A percentile compares a stretch with the other conserved stretches of the same genome.
Evolutionary conservation across 768 basidiomycete species (phyloP).

Genomic region (Tylopilus sp.): DNA sequence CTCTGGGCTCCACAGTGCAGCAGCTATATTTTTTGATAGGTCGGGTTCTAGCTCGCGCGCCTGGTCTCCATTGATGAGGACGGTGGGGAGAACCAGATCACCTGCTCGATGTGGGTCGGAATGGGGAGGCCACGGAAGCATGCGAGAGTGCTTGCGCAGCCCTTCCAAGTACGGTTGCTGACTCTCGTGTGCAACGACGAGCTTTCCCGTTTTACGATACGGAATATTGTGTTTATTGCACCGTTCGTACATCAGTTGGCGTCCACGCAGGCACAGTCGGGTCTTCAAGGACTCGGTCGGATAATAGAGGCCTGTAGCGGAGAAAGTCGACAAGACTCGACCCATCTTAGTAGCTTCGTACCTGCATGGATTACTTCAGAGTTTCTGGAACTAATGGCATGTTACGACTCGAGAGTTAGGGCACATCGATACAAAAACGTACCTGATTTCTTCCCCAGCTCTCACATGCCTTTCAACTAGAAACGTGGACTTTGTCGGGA

Average conservation of each 20-base stretch:
- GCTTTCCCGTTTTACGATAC: conserved; percentile 76
- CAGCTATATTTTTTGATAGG: conserved; percentile 64
- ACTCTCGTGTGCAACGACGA: conserved; percentile 73
- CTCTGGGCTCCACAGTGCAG: conserved; percentile 77
- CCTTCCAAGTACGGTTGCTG: conserved; percentile 70
- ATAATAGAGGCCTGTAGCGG: conserved; percentile 70
- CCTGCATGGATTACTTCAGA: conserved; percentile 95
- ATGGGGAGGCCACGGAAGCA: conserved; percentile 49
- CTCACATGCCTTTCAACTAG: conserved; percentile 74
- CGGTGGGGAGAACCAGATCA: conserved; percentile 52
- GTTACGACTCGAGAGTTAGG: background rate
- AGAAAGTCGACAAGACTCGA: background rate
- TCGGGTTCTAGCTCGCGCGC: conserved; percentile 79
- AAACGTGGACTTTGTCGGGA: conserved; percentile 68
- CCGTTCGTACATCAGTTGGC: conserved; percentile 76
- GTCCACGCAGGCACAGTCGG: conserved; percentile 78
- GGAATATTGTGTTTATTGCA: conserved; percentile 65
- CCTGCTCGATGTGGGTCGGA: conserved; percentile 26
- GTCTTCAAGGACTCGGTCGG: conserved; percentile 83
- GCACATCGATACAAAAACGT: background rate
- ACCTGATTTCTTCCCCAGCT: conserved; percentile 89
- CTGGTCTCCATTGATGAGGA: conserved; percentile 63
- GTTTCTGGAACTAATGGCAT: conserved; percentile 69
- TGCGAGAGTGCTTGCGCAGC: conserved; percentile 60
- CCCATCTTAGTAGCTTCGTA: conserved; percentile 19